Evolutionary conservation across 2,329 filamentous ascomycete genomes (phyloP).

Genomic region (Aspergillus fischeri): DNA sequence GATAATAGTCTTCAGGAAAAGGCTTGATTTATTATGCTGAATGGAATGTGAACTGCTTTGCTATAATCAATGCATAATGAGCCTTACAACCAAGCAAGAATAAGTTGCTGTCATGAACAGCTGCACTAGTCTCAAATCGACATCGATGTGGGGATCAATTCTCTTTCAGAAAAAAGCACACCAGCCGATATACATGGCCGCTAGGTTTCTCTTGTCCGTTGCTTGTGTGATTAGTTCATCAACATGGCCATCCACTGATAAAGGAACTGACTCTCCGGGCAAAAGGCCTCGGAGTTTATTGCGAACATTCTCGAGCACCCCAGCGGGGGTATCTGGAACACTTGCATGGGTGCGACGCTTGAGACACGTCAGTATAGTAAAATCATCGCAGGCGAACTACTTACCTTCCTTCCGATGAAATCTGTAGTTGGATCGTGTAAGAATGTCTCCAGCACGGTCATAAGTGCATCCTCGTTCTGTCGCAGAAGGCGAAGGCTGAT

Average conservation of each 20-base stretch:
- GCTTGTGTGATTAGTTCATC: constrained; percentile 89
- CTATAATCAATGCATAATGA: neutral
- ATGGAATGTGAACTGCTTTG: neutral
- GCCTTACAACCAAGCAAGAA: neutral
- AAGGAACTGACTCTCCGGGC: constrained; percentile 80
- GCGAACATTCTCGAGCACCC: constrained; percentile 83
- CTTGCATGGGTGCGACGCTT: constrained; percentile 49
- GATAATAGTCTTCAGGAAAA: neutral
- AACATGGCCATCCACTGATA: constrained; percentile 96
- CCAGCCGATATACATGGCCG: constrained; percentile 98
- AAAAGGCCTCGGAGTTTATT: constrained; percentile 82
- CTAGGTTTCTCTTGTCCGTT: constrained; percentile 71
- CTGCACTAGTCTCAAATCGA: neutral
- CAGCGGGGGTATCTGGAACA: constrained; percentile 65
- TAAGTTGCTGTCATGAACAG: neutral
- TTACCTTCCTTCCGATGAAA: constrained; percentile 69
- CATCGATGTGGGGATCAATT: neutral
- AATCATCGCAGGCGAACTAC: neutral
- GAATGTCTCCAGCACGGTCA: constrained; percentile 96
- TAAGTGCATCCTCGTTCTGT: constrained; percentile 90
- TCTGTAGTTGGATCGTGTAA: constrained; percentile 96
- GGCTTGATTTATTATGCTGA: neutral
- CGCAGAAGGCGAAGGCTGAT: constrained; percentile 78
- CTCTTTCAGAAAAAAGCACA: constrained; percentile 58
- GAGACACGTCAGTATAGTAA: neutral